These are phyloP conservation scores for Tolypocladium guangdongense DNA, from an alignment of 2,329 filamentous ascomycete genomes.

Conservation along the genomic window DNA sequence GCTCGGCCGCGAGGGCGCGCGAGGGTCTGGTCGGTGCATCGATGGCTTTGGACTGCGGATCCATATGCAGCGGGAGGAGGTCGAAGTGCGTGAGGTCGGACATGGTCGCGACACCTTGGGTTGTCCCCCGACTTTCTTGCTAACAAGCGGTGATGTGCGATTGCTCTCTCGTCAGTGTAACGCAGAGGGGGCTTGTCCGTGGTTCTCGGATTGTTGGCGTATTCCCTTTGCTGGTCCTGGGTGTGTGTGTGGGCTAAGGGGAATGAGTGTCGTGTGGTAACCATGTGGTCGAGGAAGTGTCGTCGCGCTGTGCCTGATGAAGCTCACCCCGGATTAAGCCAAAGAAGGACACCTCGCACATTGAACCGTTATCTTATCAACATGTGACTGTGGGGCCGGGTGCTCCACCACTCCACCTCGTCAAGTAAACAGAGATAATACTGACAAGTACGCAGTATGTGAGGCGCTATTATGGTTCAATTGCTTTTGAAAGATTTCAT, in stretches of 20 bases:
- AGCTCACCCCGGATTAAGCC: background rate
- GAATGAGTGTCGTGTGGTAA: background rate
- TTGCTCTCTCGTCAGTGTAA: background rate
- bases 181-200: background rate
- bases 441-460: too few species aligned
- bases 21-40: constrained; percentile 30
- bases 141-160: background rate
- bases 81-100: constrained; percentile 64
- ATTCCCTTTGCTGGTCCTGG: background rate
- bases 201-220: background rate
- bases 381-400: constrained; percentile 19
- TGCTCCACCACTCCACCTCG: background rate
- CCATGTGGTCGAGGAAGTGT: background rate
- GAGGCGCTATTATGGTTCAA: background rate
- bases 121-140: background rate
- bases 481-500: too few species aligned
- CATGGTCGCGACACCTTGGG: constrained; percentile 24
- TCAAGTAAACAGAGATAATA: too few species aligned
- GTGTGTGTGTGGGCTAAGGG: background rate
- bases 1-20: constrained; percentile 48
- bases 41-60: constrained; percentile 72
- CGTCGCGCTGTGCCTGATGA: background rate
- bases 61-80: constrained; percentile 69
- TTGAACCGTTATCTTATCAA: constrained; percentile 25
- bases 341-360: constrained; percentile 18